Evolutionary conservation across 352 stramenopile species (phyloP).

Genomic region (Phytopythium sindhum): DNA sequence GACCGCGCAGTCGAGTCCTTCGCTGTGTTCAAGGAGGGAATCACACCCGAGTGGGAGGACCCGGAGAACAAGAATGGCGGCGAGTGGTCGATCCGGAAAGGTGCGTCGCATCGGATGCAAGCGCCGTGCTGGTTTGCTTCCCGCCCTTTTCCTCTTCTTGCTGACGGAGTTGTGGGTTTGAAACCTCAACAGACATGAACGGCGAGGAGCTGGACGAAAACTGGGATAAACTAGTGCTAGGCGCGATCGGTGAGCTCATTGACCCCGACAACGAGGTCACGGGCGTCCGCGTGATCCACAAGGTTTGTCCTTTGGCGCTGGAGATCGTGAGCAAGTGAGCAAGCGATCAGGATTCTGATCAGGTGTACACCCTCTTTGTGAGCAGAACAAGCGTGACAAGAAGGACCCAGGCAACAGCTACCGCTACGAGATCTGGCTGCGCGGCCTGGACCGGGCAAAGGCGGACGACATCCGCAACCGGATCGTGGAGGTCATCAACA

Average conservation of each 20-base stretch:
- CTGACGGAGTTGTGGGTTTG: not conserved
- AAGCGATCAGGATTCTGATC: not conserved
- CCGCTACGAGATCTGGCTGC: conserved; percentile 85
- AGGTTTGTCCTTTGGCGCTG: conserved; percentile 31
- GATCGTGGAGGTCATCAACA: conserved; percentile 70
- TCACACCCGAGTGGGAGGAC: conserved; percentile 89
- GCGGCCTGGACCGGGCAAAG: conserved; percentile 45
- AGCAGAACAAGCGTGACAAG: conserved; percentile 83
- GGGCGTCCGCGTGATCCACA: conserved; percentile 90
- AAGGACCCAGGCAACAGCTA: conserved; percentile 82
- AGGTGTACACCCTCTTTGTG: not conserved
- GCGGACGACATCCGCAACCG: conserved; percentile 76
- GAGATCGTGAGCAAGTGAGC: not conserved
- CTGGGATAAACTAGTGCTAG: conserved; percentile 89
- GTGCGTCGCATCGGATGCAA: conserved; percentile 15
- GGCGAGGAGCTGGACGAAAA: conserved; percentile 80
- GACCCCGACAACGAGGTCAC: conserved; percentile 86
- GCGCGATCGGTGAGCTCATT: conserved; percentile 88
- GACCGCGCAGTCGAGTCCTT: conserved; percentile 93
- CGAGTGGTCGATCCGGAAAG: conserved; percentile 85
- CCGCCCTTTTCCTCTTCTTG: not conserved
- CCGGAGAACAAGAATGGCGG: conserved; percentile 84
- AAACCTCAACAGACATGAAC: conserved; percentile 43
- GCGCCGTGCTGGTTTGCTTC: no score
- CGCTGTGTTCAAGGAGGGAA: conserved; percentile 89